These are phyloP conservation scores for Gracilariopsis chorda DNA, from an alignment of 23 red algal genomes.

Conservation along the genomic window DNA sequence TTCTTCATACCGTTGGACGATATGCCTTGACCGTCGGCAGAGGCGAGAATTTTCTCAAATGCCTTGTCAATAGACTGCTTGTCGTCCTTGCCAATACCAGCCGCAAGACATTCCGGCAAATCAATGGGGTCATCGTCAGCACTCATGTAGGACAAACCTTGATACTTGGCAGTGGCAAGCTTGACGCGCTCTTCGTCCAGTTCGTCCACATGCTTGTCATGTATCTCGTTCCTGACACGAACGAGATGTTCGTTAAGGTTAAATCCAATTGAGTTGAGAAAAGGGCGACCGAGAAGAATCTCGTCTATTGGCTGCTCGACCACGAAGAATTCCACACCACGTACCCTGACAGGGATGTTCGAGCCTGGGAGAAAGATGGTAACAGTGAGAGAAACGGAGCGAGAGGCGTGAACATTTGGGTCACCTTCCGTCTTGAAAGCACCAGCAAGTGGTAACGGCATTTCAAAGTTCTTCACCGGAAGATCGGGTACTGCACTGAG, in stretches of 20 bases:
- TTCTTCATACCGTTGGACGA: not conserved
- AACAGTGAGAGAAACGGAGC: not conserved
- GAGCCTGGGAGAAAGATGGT: constrained; percentile 5
- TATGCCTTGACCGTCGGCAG: not conserved
- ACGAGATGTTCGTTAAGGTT: not conserved
- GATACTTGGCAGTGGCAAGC: not conserved
- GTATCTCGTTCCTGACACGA: not conserved
- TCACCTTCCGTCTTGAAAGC: not conserved
- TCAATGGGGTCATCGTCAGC: constrained; percentile 5
- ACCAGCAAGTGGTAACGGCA: not conserved
- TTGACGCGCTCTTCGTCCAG: not conserved
- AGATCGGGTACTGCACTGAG: not conserved
- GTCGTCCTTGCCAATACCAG: not conserved
- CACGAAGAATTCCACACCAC: constrained; percentile 10
- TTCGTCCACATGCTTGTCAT: not conserved
- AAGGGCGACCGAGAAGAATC: constrained; percentile 15
- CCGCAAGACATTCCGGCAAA: not conserved
- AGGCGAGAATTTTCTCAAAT: not conserved
- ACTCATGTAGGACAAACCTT: not conserved
- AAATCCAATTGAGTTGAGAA: not conserved
- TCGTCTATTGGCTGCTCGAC: not conserved
- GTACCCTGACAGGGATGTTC: constrained; percentile 1
- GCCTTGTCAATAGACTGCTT: not conserved
- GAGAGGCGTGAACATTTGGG: not conserved
- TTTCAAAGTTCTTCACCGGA: not conserved